Conservation (phyloP, 2,329 filamentous ascomycete genomes). For the Calycina marina region DNA sequence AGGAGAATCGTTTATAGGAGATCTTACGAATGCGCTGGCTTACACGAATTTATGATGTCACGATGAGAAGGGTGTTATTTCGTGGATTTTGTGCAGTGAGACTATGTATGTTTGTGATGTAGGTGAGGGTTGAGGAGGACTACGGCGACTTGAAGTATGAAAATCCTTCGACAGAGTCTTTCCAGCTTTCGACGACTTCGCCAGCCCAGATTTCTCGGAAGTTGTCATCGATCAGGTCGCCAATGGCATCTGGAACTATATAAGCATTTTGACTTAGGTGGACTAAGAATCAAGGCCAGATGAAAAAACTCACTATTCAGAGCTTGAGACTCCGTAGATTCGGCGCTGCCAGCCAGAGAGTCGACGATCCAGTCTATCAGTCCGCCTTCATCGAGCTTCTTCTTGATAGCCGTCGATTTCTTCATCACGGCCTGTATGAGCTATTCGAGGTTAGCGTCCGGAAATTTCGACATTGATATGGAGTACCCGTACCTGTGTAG, state of each 20-base stretch:
- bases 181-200: constrained; percentile 21
- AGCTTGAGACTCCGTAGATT: not conserved
- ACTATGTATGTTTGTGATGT: too few species aligned
- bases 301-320: not conserved
- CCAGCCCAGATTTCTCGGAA: constrained; percentile 23
- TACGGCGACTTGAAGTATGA: constrained; percentile 8
- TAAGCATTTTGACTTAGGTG: not conserved
- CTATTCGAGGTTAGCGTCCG: too few species aligned
- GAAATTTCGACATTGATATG: too few species aligned
- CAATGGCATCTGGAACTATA: not conserved
- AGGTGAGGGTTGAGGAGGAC: too few species aligned
- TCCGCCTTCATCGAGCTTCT: constrained; percentile 20
- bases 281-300: not conserved
- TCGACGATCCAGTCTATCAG: constrained; percentile 22
- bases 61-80: not conserved
- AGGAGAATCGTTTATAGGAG: constrained; percentile 23
- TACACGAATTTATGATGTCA: not conserved
- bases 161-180: constrained; percentile 19
- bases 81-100: too few species aligned
- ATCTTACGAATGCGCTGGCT: too few species aligned
- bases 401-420: constrained; percentile 14
- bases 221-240: constrained; percentile 14
- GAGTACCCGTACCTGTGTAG: too few species aligned
- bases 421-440: constrained; percentile 11
- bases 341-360: constrained; percentile 5